Evolutionary conservation across 805 yeast species (phyloP), one percentile per base, ranked within the genome.

Genomic region (Alloascoidea africana): DNA sequence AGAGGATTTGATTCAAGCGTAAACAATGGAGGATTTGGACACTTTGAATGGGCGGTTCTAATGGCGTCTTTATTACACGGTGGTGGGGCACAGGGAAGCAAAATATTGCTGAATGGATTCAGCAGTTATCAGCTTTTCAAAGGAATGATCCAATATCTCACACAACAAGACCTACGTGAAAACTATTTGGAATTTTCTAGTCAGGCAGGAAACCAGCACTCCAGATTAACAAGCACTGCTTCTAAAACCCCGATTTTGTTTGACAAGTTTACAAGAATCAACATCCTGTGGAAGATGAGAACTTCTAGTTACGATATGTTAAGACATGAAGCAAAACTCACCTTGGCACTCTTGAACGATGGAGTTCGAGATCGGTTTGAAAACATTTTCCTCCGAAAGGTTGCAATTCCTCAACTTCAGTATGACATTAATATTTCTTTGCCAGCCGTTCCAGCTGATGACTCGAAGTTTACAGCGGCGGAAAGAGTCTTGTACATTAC

Each of bases 61-160:
- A 73, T 85, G 76, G 77, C 94, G 33, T 80, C 86, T 1, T 59
- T 91, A 38, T 61, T 91, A 33, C 74, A 76, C 43, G 96, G 96
- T 47, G 62, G 62, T 4, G 93, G 93, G 46, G 55, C 61, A 4
- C 66, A 65, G 45, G 91, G 93, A 11, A 79, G 77, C 48, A 80
- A 76, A 49, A 76, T 85, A 16, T 63, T 91, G 39, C 56, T 86
- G 30, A 79, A 77, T 47, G 98, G 97, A 0, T 89, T 81, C 55
- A 85, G 95, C 2, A 79, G 93, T 16, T 91, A 86, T 53, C 98
- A 91, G 59, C 62, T 91, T 37, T 91, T 91, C 64, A 87, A 84
- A 53, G 96, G 94, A 52, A 75, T 83, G 1, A 66, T 91, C 40
- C 74, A 75, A 48, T 87, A 80, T 51, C 53, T 89, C 42, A 93